A percentile compares a stretch with the other conserved stretches of the same genome.
Conservation (phyloP, 805 yeast genomes). For the Cyberlindnera samutprakarnensis region DNA sequence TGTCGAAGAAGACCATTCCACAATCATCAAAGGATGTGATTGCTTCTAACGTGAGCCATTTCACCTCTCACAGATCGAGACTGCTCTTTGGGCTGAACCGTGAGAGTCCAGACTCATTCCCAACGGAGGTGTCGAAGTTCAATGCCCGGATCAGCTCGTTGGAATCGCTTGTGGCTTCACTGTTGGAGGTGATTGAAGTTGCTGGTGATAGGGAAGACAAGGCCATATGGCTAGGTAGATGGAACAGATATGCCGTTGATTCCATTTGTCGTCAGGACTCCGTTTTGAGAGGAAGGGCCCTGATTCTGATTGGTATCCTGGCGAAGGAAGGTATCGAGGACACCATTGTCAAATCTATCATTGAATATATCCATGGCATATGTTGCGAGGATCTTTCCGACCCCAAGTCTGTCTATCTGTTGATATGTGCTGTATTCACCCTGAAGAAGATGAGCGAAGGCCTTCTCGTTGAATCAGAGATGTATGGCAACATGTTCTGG, state of each 20-base stretch:
- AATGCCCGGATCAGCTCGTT: slow-evolving; percentile 34
- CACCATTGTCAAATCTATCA: slow-evolving; percentile 33
- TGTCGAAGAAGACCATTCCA: slow-evolving; percentile 47
- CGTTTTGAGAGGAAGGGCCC: slow-evolving; percentile 58
- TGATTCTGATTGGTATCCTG: slow-evolving; percentile 62
- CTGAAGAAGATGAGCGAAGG: slow-evolving; percentile 34
- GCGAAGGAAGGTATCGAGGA: slow-evolving; percentile 58
- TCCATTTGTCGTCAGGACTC: slow-evolving; percentile 51
- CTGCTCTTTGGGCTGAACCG: slow-evolving; percentile 66
- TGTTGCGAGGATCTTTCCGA: slow-evolving; percentile 24
- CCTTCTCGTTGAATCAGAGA: slow-evolving; percentile 23
- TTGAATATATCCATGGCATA: slow-evolving; percentile 25
- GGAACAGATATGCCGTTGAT: slow-evolving; percentile 57
- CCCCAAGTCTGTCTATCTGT: slow-evolving; percentile 14
- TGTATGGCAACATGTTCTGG: slow-evolving; percentile 31
- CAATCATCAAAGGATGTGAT: slow-evolving; percentile 32
- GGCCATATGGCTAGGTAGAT: slow-evolving; percentile 52
- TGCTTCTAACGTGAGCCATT: slow-evolving; percentile 32
- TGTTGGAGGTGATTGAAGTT: slow-evolving; percentile 44
- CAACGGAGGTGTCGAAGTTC: slow-evolving; percentile 30
- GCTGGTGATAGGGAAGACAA: slow-evolving; percentile 41
- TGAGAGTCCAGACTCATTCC: slow-evolving; percentile 32
- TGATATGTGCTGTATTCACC: slow-evolving; percentile 32
- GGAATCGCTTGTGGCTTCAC: slow-evolving; percentile 50
- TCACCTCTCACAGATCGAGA: slow-evolving; percentile 55